Conservation (phyloP, 2,329 filamentous ascomycete genomes). For the Fusarium decemcellulare region DNA sequence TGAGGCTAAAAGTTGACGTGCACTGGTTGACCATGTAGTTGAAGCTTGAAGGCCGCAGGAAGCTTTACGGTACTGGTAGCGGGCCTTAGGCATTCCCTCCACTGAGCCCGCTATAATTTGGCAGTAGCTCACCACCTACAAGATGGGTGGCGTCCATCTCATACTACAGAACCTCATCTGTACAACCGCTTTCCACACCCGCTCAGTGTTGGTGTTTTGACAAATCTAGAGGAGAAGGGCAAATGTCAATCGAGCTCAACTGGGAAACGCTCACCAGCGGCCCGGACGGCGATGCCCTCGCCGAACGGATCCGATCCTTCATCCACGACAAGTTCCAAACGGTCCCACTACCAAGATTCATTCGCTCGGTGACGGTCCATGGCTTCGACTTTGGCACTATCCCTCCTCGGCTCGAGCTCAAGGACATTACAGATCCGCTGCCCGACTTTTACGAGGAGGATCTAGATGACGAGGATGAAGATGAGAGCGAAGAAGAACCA, state of each 20-base stretch:
- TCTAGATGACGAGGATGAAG: slow-evolving; percentile 65
- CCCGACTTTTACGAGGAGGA: slow-evolving; percentile 96
- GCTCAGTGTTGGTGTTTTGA: neutral
- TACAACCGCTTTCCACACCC: slow-evolving; percentile 19
- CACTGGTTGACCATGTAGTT: neutral
- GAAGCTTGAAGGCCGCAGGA: no score
- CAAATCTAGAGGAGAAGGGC: neutral
- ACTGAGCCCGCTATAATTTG: slow-evolving; percentile 13
- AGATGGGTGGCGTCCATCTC: neutral
- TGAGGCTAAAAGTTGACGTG: neutral
- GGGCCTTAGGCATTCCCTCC: no score
- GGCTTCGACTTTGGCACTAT: slow-evolving; percentile 92
- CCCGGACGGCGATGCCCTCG: slow-evolving; percentile 86
- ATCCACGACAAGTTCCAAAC: slow-evolving; percentile 97
- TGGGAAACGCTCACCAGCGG: slow-evolving; percentile 95
- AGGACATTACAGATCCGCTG: slow-evolving; percentile 96
- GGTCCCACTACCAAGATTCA: slow-evolving; percentile 92
- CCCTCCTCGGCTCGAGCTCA: slow-evolving; percentile 88
- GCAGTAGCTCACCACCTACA: slow-evolving; percentile 1
- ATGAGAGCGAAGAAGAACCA: slow-evolving; percentile 53
- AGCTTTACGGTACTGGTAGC: no score
- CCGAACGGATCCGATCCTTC: slow-evolving; percentile 90
- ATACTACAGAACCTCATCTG: neutral
- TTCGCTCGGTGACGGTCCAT: slow-evolving; percentile 95
- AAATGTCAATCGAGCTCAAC: slow-evolving; percentile 97